phyloP scores from a whole-genome alignment of 306 rosid species.

The Alnus rubra region DNA sequence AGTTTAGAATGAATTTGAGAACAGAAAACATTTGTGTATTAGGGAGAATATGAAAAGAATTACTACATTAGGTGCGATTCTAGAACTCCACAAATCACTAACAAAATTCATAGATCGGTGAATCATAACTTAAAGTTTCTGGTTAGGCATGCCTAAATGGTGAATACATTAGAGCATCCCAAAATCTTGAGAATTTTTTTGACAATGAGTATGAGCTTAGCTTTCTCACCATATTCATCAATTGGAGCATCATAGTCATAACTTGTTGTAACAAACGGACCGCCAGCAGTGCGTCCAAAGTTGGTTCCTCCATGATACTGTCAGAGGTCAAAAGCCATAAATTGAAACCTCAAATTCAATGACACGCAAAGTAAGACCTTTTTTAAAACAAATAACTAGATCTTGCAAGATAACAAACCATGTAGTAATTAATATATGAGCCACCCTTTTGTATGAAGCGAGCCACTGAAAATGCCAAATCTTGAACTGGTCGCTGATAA shows the following conservation, averaged over 20 bases:
- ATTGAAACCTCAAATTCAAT: constrained; percentile 19
- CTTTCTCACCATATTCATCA: constrained; percentile 85
- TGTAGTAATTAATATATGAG: constrained; percentile 79
- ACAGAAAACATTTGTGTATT: neutral
- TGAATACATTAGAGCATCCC: constrained; percentile 2
- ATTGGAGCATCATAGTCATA: constrained; percentile 96
- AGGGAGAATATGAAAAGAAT: neutral
- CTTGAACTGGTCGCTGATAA: constrained; percentile 81
- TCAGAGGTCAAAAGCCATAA: constrained; percentile 31
- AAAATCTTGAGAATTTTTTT: constrained; percentile 5
- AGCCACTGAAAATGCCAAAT: constrained; percentile 90
- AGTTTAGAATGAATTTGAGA: neutral
- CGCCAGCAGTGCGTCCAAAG: constrained; percentile 96
- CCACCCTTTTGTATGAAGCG: constrained; percentile 93
- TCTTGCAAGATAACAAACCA: constrained; percentile 62
- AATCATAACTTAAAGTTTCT: neutral
- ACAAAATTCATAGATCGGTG: neutral
- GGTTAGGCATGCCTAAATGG: neutral
- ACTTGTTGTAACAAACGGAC: constrained; percentile 91
- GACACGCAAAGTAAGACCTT: constrained; percentile 7
- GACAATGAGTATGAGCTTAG: constrained; percentile 10
- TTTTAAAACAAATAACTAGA: constrained; percentile 3
- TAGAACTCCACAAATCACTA: neutral
- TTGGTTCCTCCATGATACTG: constrained; percentile 99
- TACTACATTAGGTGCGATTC: neutral